Conservation (phyloP, 768 basidiomycete species). For the Pisolithus orientalis region DNA sequence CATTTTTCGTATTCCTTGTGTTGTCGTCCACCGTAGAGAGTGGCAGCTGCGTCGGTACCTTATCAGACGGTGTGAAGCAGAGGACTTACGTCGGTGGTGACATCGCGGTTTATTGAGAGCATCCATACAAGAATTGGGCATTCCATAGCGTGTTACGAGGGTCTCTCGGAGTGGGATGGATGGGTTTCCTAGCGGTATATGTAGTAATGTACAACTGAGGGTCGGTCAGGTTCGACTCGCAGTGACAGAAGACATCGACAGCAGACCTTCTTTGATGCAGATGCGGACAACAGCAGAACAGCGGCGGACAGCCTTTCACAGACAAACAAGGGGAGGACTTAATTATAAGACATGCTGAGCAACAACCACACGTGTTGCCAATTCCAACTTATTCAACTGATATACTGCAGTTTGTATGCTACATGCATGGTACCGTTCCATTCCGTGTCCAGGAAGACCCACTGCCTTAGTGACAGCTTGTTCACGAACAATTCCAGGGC, state of each 20-base stretch:
- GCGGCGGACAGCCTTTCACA: too few relatives aligned
- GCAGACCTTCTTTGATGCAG: conserved; percentile 39
- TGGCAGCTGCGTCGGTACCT: neutral
- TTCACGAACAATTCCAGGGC: too few relatives aligned
- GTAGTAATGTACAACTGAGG: neutral
- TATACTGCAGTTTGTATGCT: too few relatives aligned
- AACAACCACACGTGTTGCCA: too few relatives aligned
- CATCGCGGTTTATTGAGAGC: conserved; percentile 70
- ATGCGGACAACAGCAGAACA: conserved; percentile 2
- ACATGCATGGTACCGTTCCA: too few relatives aligned
- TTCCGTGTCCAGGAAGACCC: too few relatives aligned
- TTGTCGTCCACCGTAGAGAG: neutral
- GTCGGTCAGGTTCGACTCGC: too few relatives aligned
- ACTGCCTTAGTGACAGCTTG: too few relatives aligned
- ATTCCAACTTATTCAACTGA: too few relatives aligned
- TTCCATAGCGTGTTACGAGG: conserved; percentile 30
- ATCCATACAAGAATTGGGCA: conserved; percentile 77
- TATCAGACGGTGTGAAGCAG: neutral
- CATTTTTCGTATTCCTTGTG: conserved; percentile 69
- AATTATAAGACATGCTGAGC: too few relatives aligned
- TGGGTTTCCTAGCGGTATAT: neutral
- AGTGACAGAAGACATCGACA: conserved; percentile 14
- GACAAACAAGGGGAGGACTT: too few relatives aligned
- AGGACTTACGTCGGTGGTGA: conserved; percentile 53
- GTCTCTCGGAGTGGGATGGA: neutral